Percentiles rank a stretch among this genome's conserved stretches.
phyloP scores from a whole-genome alignment of 305 asterid genomes.

The Fraxinus paxiana region DNA sequence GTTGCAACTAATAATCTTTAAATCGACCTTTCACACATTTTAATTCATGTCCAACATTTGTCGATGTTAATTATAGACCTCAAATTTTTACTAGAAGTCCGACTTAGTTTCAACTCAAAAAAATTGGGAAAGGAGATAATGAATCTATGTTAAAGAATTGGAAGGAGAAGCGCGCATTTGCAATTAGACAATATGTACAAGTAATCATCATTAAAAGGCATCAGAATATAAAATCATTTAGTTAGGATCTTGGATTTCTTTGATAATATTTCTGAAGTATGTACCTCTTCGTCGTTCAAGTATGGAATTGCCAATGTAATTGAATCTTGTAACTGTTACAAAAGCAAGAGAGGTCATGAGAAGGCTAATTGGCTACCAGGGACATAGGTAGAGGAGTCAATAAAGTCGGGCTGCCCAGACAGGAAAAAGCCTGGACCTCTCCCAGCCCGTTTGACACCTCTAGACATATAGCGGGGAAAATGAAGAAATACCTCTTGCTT shows the following conservation, averaged over 20 bases:
- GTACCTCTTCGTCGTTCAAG: conserved; percentile 55
- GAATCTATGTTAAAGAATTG: background rate
- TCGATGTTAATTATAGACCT: background rate
- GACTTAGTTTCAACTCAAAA: background rate
- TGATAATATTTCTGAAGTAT: conserved; percentile 16
- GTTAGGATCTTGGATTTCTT: background rate
- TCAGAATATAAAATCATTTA: background rate
- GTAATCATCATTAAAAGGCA: background rate
- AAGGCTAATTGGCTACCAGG: conserved; percentile 4
- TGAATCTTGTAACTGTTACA: conserved; percentile 51
- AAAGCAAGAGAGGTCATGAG: conserved; percentile 14
- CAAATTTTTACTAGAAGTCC: background rate
- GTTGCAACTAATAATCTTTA: background rate
- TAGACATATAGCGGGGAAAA: background rate
- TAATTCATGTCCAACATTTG: background rate
- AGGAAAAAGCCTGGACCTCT: background rate
- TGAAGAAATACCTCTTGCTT: conserved; percentile 58
- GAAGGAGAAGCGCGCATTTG: background rate
- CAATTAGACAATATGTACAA: background rate
- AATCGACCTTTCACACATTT: background rate
- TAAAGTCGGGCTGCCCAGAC: background rate
- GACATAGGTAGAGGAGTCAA: conserved; percentile 1
- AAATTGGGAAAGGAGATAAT: background rate
- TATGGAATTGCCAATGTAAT: conserved; percentile 48
- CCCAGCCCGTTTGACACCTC: background rate